These are phyloP conservation scores for Mrakia hoshinonis DNA, from an alignment of 768 basidiomycete species.

Conservation along the genomic window DNA sequence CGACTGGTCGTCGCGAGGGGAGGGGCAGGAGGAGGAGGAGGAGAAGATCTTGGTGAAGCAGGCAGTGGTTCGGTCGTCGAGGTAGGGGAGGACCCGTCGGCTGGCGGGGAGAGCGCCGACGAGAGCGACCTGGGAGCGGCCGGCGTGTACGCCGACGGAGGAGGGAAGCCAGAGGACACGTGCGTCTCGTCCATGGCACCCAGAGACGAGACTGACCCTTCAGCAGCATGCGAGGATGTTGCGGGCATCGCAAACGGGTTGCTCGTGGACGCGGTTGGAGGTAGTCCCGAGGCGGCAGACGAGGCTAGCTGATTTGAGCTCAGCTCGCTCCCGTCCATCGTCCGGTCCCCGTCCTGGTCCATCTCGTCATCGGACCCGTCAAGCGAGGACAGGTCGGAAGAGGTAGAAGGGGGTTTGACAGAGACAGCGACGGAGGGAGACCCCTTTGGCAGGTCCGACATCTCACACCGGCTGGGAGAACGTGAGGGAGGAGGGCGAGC, in stretches of 20 bases:
- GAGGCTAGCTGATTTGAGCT: not conserved
- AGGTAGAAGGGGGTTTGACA: slow-evolving; percentile 7
- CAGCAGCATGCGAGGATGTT: not conserved
- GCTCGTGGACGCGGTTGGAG: not conserved
- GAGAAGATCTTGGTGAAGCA: not conserved
- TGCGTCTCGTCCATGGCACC: no score
- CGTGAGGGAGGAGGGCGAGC: not conserved
- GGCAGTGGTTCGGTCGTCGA: not conserved
- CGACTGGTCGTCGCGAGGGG: not conserved
- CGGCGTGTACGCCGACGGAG: not conserved
- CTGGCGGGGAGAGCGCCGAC: not conserved
- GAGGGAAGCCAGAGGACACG: not conserved
- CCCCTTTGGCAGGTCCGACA: not conserved
- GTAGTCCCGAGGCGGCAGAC: not conserved
- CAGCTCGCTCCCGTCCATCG: not conserved
- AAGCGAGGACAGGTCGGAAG: slow-evolving; percentile 16
- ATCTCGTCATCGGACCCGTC: slow-evolving; percentile 10
- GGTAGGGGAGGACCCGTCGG: not conserved
- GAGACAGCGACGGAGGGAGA: not conserved
- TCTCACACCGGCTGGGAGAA: not conserved
- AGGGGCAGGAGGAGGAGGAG: not conserved
- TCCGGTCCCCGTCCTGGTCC: not conserved
- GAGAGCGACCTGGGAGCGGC: slow-evolving; percentile 6
- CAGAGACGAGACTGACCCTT: not conserved
- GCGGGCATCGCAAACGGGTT: not conserved